Conservation (phyloP, 441 rosid genomes). For the Hypseocharis bilobata region DNA sequence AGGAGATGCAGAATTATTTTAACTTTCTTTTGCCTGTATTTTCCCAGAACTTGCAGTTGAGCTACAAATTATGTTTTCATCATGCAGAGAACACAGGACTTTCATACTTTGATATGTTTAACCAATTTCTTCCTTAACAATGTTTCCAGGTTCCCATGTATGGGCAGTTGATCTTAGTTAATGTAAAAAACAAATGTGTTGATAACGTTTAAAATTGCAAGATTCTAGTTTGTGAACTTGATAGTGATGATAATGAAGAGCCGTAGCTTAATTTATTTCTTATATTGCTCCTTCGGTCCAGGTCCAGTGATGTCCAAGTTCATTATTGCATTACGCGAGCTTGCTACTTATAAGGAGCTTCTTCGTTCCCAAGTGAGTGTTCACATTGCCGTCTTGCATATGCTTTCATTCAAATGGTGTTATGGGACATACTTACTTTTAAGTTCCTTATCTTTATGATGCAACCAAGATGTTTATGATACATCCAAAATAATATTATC, state of each 20-base stretch:
- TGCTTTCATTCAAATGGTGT: not conserved
- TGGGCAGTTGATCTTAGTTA: not conserved
- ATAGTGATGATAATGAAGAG: not conserved
- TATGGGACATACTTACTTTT: not conserved
- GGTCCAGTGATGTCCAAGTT: conserved; percentile 79
- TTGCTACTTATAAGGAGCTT: conserved; percentile 74
- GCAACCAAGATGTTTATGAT: too few relatives aligned
- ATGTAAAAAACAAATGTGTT: too few relatives aligned
- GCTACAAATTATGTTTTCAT: too few relatives aligned
- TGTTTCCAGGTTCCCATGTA: not conserved
- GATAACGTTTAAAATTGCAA: not conserved
- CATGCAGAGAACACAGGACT: too few relatives aligned
- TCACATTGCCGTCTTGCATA: conserved; percentile 14
- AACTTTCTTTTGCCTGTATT: not conserved
- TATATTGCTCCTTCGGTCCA: conserved; percentile 28
- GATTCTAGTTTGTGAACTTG: not conserved
- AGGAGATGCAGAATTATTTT: not conserved
- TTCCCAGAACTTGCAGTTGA: not conserved
- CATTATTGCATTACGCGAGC: conserved; percentile 63
- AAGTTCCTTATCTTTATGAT: not conserved
- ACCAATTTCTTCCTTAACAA: not conserved
- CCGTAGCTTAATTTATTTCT: conserved; percentile 9
- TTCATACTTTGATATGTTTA: not conserved
- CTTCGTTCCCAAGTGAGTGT: conserved; percentile 74
- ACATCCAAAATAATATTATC: not conserved